Percentiles rank a stretch among this genome's conserved stretches.
Conservation (phyloP, 768 basidiomycete genomes). For the Lactarius psammicola region DNA sequence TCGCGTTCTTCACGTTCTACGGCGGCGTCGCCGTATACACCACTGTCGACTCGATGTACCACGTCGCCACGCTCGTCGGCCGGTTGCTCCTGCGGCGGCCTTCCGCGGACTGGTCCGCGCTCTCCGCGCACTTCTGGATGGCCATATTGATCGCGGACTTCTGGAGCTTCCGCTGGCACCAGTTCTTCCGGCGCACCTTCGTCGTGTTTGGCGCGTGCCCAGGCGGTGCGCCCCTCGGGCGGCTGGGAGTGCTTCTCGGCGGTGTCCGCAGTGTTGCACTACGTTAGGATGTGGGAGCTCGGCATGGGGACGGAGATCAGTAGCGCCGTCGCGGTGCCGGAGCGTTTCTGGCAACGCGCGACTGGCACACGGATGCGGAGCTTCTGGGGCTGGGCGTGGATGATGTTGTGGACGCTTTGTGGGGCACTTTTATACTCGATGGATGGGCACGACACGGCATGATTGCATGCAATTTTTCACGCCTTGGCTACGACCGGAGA, state of each 20-base stretch:
- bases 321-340: not conserved
- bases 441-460: not conserved
- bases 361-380: not conserved
- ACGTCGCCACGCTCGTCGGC: slow-evolving; percentile 30
- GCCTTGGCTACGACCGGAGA: not conserved
- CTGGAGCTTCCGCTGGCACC: not conserved
- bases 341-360: not conserved
- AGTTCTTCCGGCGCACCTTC: not conserved
- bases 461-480: not conserved
- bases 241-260: not conserved
- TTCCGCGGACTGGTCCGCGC: slow-evolving; percentile 23
- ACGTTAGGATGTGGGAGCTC: not conserved
- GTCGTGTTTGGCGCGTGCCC: not conserved
- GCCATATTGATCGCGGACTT: not conserved
- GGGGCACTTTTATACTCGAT: not conserved
- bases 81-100: slow-evolving; percentile 35
- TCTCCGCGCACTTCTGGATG: not conserved
- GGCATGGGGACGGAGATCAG: not conserved
- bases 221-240: not conserved
- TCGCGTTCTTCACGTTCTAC: slow-evolving; percentile 15
- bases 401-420: not conserved
- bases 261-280: not conserved
- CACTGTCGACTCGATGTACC: slow-evolving; percentile 28
- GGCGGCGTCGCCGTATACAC: slow-evolving; percentile 20
- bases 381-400: not conserved